These are phyloP conservation scores for Botrytis pseudocinerea DNA, from an alignment of 2,329 filamentous ascomycete genomes.

Conservation along the genomic window DNA sequence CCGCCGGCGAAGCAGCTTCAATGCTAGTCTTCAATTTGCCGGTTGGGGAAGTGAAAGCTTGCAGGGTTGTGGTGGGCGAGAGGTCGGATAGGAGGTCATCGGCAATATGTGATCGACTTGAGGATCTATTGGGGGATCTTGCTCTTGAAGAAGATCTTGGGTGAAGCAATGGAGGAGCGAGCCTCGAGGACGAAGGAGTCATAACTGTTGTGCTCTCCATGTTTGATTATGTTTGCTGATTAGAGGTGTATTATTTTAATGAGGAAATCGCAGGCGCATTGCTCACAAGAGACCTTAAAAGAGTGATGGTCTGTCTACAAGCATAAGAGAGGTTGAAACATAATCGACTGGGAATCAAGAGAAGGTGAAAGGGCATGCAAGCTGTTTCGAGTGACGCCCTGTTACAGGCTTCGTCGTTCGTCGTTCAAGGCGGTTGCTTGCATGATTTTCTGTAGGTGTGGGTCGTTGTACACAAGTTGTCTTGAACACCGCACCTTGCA, in stretches of 20 bases:
- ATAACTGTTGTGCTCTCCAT: conserved; percentile 32
- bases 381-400: conserved; percentile 21
- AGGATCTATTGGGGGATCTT: conserved; percentile 34
- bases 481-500: conserved; percentile 21
- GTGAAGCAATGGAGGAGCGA: conserved; percentile 31
- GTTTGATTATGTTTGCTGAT: conserved; percentile 26
- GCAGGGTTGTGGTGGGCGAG: conserved; percentile 59
- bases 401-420: conserved; percentile 19
- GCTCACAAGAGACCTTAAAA: conserved; percentile 24
- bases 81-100: conserved; percentile 64
- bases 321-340: conserved; percentile 9
- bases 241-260: not conserved
- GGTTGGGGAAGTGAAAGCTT: conserved; percentile 57
- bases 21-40: conserved; percentile 60
- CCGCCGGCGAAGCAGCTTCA: conserved; percentile 60
- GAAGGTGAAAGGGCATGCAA: conserved; percentile 22
- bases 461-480: conserved; percentile 20
- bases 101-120: conserved; percentile 28
- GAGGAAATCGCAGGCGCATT: conserved; percentile 28
- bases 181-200: conserved; percentile 30
- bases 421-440: conserved; percentile 22
- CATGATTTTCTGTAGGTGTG: conserved; percentile 20
- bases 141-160: conserved; percentile 25
- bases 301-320: conserved; percentile 24
- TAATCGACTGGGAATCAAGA: not conserved